phyloP scores from a whole-genome alignment of 176 grass and related monocot genomes.

The Hyparrhenia diplandra region DNA sequence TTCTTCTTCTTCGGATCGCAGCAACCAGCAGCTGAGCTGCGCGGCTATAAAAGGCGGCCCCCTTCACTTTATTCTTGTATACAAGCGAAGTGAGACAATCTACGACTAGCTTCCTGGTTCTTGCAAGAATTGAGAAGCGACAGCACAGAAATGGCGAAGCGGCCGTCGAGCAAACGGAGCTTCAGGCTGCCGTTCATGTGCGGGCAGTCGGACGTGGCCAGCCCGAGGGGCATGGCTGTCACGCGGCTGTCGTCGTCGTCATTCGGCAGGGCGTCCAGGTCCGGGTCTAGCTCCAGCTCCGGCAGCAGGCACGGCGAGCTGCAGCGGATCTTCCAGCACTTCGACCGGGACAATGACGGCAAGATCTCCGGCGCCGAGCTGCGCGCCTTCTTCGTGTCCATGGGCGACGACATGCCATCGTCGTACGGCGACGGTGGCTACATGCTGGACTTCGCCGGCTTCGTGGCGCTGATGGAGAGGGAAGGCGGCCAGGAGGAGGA shows the following conservation, averaged over 20 bases:
- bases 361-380: conserved; percentile 77
- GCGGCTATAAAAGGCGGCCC: conserved; percentile 25
- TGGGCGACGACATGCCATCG: conserved; percentile 69
- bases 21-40: neutral
- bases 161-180: conserved; percentile 49
- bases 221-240: neutral
- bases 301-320: conserved; percentile 43
- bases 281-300: conserved; percentile 1
- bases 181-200: conserved; percentile 65
- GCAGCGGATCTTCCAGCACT: conserved; percentile 75
- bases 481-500: conserved; percentile 69
- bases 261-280: conserved; percentile 11
- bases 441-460: conserved; percentile 74
- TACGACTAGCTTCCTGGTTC: neutral
- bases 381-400: conserved; percentile 59
- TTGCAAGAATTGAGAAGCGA: conserved; percentile 6
- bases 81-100: conserved; percentile 3
- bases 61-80: neutral
- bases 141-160: conserved; percentile 24
- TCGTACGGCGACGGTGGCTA: conserved; percentile 31
- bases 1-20: conserved; percentile 5
- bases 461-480: conserved; percentile 76
- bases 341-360: conserved; percentile 77
- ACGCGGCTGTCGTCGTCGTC: conserved; percentile 12
- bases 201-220: conserved; percentile 30